A percentile compares a stretch with the other conserved stretches of the same genome.
phyloP scores from a whole-genome alignment of 805 yeast species.

The Blastobotrys terrestris region DNA sequence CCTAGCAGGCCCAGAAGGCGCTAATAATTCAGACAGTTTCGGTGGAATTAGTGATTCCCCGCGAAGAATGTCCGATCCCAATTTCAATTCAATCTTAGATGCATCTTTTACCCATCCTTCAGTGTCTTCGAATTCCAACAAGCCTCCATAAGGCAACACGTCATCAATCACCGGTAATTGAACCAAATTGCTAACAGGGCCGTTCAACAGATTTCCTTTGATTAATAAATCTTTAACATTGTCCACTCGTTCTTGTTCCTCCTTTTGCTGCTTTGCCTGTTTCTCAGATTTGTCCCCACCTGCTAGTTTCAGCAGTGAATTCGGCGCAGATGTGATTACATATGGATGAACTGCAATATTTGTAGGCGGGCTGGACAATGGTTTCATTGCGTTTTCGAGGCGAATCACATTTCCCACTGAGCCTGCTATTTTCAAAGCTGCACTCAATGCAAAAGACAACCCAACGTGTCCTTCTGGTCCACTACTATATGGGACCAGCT shows the following conservation, averaged over 20 bases:
- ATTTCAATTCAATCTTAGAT: slow-evolving; percentile 8
- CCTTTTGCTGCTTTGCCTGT: slow-evolving; percentile 12
- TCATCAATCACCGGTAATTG: slow-evolving; percentile 47
- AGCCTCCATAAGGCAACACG: slow-evolving; percentile 53
- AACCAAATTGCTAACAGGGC: slow-evolving; percentile 39
- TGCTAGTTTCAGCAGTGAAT: slow-evolving; percentile 12
- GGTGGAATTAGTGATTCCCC: slow-evolving; percentile 32
- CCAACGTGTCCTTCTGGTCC: slow-evolving; percentile 40
- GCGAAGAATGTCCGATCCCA: slow-evolving; percentile 31
- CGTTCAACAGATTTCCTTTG: slow-evolving; percentile 11
- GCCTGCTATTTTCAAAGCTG: slow-evolving; percentile 48
- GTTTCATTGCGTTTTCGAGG: slow-evolving; percentile 41
- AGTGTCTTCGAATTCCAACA: slow-evolving; percentile 42
- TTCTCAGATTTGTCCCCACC: slow-evolving; percentile 1
- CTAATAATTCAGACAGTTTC: slow-evolving; percentile 1
- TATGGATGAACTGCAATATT: slow-evolving; percentile 50
- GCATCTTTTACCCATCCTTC: slow-evolving; percentile 37
- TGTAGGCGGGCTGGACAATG: slow-evolving; percentile 31
- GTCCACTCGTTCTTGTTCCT: slow-evolving; percentile 22
- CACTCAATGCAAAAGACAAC: slow-evolving; percentile 47
- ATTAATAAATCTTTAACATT: slow-evolving; percentile 12
- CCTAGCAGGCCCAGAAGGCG: slow-evolving; percentile 5
- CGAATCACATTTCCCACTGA: slow-evolving; percentile 49
- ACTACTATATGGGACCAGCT: slow-evolving; percentile 35
- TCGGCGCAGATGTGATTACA: slow-evolving; percentile 25